These are phyloP conservation scores for Phanerochaete carnosa DNA, from an alignment of 768 basidiomycete species.

Conservation along the genomic window DNA sequence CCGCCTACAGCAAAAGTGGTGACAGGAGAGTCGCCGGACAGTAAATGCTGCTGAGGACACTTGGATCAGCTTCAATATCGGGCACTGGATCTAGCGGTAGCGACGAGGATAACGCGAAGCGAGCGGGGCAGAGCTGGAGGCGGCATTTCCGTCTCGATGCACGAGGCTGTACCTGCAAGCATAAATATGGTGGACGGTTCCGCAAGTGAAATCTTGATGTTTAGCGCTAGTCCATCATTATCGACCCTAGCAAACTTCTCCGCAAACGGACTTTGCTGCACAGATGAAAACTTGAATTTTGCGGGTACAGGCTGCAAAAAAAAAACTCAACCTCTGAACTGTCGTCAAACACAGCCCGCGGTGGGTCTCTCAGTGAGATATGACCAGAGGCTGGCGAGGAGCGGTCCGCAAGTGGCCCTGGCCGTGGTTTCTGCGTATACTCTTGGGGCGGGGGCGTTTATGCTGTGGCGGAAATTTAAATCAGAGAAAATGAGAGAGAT, in stretches of 20 bases:
- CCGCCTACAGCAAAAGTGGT: conserved; percentile 45
- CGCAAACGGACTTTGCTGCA: not conserved
- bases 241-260: not conserved
- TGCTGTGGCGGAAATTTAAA: conserved; percentile 42
- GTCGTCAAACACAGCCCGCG: not conserved
- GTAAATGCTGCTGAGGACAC: not conserved
- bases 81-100: conserved; percentile 15
- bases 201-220: too few species aligned
- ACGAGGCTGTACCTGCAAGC: too few species aligned
- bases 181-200: too few species aligned
- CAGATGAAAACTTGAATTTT: not conserved
- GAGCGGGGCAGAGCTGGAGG: conserved; percentile 36
- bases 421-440: conserved; percentile 74
- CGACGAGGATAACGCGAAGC: conserved; percentile 14
- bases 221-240: not conserved
- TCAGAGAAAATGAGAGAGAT: not conserved
- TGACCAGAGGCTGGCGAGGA: conserved; percentile 38
- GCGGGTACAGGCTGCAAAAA: not conserved
- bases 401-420: conserved; percentile 64
- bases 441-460: conserved; percentile 86
- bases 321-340: not conserved
- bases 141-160: conserved; percentile 26
- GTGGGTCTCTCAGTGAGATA: not conserved
- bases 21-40: conserved; percentile 21
- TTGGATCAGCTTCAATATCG: not conserved